phyloP scores from a whole-genome alignment of 495 filamentous ascomycete species.

The Aspergillus nanangensis region DNA sequence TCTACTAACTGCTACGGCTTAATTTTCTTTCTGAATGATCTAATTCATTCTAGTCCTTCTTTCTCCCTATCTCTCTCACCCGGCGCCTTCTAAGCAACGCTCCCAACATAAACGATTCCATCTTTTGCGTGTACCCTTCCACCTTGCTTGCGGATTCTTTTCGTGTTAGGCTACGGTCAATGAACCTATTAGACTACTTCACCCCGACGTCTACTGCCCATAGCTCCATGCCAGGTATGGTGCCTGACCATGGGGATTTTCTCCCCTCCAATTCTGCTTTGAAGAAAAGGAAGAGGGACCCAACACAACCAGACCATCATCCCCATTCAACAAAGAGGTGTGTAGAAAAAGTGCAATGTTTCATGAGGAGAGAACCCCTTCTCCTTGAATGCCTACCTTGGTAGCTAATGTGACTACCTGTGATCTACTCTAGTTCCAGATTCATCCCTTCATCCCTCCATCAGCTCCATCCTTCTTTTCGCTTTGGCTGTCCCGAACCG shows the following conservation, averaged over 20 bases:
- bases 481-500: conserved; percentile 17
- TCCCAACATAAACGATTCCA: no score
- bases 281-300: conserved; percentile 35
- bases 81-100: no score
- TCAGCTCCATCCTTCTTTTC: conserved; percentile 10
- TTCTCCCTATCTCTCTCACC: no score
- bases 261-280: conserved; percentile 12
- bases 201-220: background rate
- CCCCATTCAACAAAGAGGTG: conserved; percentile 22
- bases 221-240: conserved; percentile 25
- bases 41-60: no score
- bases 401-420: no score
- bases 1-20: no score
- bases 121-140: no score
- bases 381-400: no score
- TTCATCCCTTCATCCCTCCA: conserved; percentile 10
- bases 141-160: no score
- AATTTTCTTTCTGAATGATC: no score
- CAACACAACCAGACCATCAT: conserved; percentile 17
- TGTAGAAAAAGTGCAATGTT: conserved; percentile 15
- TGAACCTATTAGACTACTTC: conserved; percentile 1
- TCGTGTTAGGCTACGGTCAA: no score
- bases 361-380: no score
- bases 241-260: conserved; percentile 15
- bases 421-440: conserved; percentile 1